Percentiles rank a stretch among this genome's conserved stretches.
These are phyloP conservation scores for Pseudogymnoascus sp. DNA, from an alignment of 2,329 filamentous ascomycete species.

Conservation along the genomic window DNA sequence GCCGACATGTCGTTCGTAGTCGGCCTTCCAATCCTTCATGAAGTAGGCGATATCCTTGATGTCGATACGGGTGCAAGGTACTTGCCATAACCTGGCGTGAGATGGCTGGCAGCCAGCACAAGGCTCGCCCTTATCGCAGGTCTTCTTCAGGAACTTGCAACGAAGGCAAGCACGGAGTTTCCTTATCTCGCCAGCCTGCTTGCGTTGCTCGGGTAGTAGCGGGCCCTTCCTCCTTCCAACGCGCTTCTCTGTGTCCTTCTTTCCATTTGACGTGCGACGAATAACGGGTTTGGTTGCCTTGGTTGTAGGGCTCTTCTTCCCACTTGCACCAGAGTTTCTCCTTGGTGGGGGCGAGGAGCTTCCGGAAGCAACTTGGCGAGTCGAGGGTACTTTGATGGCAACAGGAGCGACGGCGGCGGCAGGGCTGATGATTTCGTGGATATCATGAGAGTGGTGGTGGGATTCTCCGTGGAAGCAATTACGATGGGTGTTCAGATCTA, in stretches of 20 bases:
- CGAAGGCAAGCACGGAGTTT: conserved; percentile 89
- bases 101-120: conserved; percentile 93
- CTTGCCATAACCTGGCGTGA: conserved; percentile 92
- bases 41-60: conserved; percentile 98
- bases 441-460: conserved; percentile 38
- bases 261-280: conserved; percentile 62
- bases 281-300: conserved; percentile 81
- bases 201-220: conserved; percentile 84
- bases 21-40: conserved; percentile 98
- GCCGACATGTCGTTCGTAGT: conserved; percentile 85
- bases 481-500: conserved; percentile 50
- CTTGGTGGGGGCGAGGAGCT: conserved; percentile 58
- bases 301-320: conserved; percentile 53
- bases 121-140: conserved; percentile 94
- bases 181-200: conserved; percentile 93
- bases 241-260: conserved; percentile 88
- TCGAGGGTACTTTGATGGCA: conserved; percentile 57
- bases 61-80: conserved; percentile 94
- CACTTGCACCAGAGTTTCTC: conserved; percentile 58
- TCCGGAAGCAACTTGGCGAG: conserved; percentile 51
- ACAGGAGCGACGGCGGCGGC: conserved; percentile 61
- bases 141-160: conserved; percentile 99
- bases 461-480: conserved; percentile 55
- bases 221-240: conserved; percentile 86
- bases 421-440: conserved; percentile 57